Evolutionary conservation across 371 early-diverging fungal species (phyloP), one percentile per base, ranked within the genome.

Genomic region (Apophysomyces ossiformis): DNA sequence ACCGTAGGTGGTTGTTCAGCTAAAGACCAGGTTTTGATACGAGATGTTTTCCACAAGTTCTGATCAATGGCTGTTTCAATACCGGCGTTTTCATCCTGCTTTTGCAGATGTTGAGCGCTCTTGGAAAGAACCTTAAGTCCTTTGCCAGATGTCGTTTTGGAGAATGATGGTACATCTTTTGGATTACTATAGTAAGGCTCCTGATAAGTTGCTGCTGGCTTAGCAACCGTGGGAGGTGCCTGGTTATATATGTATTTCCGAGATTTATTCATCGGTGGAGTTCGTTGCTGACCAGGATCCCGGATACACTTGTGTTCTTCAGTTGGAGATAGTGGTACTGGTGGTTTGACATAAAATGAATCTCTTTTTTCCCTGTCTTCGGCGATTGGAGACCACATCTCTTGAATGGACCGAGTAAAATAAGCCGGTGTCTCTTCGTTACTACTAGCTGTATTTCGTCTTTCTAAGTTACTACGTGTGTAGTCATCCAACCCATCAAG

Each of bases 171-270:
- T 1, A 80, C 78, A 67, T 93, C 88, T 0, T 61, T 63, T 4
- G 80, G 83, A 39, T 88, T 77, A 9, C 87, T 85, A 60, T 85
- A 94, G 38, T 75, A 85, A 0, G 95, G 93, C 38, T 84, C 85
- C 32, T 75, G 76, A 45, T 92, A 87, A 0, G 78, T 67, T 5
- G 78, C 66, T 36, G 74, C 32, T 12, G 15, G 7, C 7, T 18
- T 13, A 12, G 46, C 9, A 2, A 76, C 56, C 18, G 35, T 37
- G 2, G 79, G 81, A 9, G 80, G 77, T 11, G 68, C 41, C 6
- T n/a, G 57, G 0, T 35, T 39, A 47, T 74, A 81, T 15, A 46
- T 59, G 38, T 66, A 70, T 35, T 76, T 70, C 18, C 16, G 36
- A 2, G n/a, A 18, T 56, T 36, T 1, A 5, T 1, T 13, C 7